A percentile compares a stretch with the other conserved stretches of the same genome.
phyloP scores from a whole-genome alignment of 2,329 filamentous ascomycete genomes.

The Fulvia fulva region DNA sequence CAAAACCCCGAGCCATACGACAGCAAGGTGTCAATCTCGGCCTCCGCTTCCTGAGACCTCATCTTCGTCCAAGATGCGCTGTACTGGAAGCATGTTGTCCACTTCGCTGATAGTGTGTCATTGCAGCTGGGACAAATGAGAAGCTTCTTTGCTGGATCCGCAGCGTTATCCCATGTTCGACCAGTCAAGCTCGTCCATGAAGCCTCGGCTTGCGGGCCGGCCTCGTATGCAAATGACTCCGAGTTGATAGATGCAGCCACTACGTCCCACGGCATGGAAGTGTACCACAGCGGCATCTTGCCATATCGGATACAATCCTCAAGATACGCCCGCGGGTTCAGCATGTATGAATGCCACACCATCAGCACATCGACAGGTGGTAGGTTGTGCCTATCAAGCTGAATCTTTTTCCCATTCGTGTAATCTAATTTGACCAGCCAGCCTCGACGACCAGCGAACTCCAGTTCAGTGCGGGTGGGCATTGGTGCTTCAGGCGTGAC shows the following conservation, averaged over 20 bases:
- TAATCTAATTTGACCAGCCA: constrained; percentile 12
- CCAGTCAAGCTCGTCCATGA: constrained; percentile 50
- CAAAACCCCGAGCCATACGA: constrained; percentile 55
- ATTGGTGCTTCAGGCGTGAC: constrained; percentile 26
- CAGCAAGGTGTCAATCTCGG: constrained; percentile 34
- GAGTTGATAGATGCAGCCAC: constrained; percentile 57
- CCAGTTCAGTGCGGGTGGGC: constrained; percentile 9
- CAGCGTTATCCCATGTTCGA: constrained; percentile 56
- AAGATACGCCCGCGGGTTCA: constrained; percentile 70
- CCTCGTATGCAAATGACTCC: constrained; percentile 54
- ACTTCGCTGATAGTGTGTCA: constrained; percentile 46
- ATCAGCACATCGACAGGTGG: constrained; percentile 62
- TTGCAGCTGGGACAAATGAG: constrained; percentile 57
- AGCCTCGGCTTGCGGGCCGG: constrained; percentile 42
- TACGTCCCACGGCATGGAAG: constrained; percentile 63
- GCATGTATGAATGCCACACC: constrained; percentile 76
- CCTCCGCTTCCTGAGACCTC: constrained; percentile 9
- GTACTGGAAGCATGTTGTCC: constrained; percentile 52
- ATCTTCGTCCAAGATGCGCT: not conserved
- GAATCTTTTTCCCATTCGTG: not conserved
- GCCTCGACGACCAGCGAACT: constrained; percentile 13
- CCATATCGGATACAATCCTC: constrained; percentile 66
- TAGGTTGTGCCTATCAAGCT: constrained; percentile 15
- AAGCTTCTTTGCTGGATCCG: constrained; percentile 48
- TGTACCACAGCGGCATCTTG: constrained; percentile 54